phyloP scores from a whole-genome alignment of 2,329 filamentous ascomycete genomes.

The Fusarium mexicanum region DNA sequence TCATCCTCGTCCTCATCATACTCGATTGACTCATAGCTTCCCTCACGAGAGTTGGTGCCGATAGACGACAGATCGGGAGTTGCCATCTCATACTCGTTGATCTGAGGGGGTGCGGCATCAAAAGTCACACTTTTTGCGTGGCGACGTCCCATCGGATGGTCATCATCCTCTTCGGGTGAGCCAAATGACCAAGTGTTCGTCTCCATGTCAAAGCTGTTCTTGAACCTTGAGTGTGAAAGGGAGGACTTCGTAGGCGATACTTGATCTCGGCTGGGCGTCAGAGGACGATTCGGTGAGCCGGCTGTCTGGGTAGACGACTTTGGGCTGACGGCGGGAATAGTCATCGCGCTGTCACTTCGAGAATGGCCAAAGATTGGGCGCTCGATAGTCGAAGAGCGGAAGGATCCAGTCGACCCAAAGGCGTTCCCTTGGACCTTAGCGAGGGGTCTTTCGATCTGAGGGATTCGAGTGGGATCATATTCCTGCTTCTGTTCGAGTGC shows the following conservation, averaged over 20 bases:
- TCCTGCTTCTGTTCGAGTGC: constrained; percentile 91
- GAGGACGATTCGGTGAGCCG: constrained; percentile 41
- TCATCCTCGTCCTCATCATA: constrained; percentile 78
- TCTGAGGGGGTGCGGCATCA: constrained; percentile 88
- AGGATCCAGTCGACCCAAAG: constrained; percentile 67
- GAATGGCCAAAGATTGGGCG: constrained; percentile 56
- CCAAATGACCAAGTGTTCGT: constrained; percentile 75
- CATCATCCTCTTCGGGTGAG: constrained; percentile 64
- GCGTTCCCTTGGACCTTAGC: constrained; percentile 79
- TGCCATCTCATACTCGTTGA: constrained; percentile 98
- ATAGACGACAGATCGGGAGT: constrained; percentile 96
- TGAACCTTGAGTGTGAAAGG: constrained; percentile 74
- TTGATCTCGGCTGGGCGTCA: constrained; percentile 74
- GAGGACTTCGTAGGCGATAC: constrained; percentile 90
- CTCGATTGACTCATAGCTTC: constrained; percentile 88
- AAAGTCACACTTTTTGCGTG: constrained; percentile 98
- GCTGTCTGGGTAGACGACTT: constrained; percentile 55
- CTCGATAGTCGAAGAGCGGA: constrained; percentile 60
- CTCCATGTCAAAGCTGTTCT: constrained; percentile 75
- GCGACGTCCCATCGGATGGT: constrained; percentile 74
- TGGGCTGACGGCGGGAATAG: constrained; percentile 67
- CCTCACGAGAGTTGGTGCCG: constrained; percentile 88
- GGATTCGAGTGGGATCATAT: constrained; percentile 84
- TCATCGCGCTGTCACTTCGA: constrained; percentile 64
- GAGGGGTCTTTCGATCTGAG: constrained; percentile 83